These are phyloP conservation scores for Penicillium sp. DNA, from an alignment of 2,329 filamentous ascomycete genomes.

Conservation along the genomic window DNA sequence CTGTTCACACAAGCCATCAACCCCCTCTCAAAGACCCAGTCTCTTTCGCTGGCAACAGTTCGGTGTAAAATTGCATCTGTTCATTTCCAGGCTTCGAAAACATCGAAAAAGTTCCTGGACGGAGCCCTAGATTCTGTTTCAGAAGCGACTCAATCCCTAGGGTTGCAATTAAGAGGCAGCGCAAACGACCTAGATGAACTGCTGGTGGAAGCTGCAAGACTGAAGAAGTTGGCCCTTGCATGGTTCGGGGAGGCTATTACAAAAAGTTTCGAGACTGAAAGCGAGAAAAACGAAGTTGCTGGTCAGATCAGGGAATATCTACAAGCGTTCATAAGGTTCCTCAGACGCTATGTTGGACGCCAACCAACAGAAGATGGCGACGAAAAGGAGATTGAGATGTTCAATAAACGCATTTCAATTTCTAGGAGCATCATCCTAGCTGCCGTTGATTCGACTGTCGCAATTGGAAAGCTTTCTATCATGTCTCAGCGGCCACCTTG, in stretches of 20 bases:
- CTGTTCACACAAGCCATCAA: slow-evolving; percentile 36
- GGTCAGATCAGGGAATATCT: slow-evolving; percentile 38
- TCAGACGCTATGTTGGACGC: slow-evolving; percentile 44
- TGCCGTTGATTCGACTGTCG: slow-evolving; percentile 43
- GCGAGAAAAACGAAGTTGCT: slow-evolving; percentile 22
- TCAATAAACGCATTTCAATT: slow-evolving; percentile 32
- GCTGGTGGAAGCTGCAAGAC: slow-evolving; percentile 43
- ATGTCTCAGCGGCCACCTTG: slow-evolving; percentile 39
- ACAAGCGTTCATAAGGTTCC: slow-evolving; percentile 41
- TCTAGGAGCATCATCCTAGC: slow-evolving; percentile 42
- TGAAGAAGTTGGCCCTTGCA: slow-evolving; percentile 45
- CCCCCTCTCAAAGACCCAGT: slow-evolving; percentile 33
- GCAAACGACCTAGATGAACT: slow-evolving; percentile 46
- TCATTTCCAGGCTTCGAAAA: slow-evolving; percentile 34
- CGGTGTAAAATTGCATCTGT: slow-evolving; percentile 43
- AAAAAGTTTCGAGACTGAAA: slow-evolving; percentile 18
- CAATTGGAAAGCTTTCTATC: slow-evolving; percentile 42
- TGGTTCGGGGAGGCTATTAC: slow-evolving; percentile 35
- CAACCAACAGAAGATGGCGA: slow-evolving; percentile 30
- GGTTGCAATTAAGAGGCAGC: slow-evolving; percentile 41
- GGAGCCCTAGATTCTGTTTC: slow-evolving; percentile 29
- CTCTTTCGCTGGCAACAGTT: slow-evolving; percentile 38
- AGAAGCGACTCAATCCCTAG: slow-evolving; percentile 38
- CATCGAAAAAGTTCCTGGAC: slow-evolving; percentile 22
- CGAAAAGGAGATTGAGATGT: slow-evolving; percentile 31